phyloP scores from a whole-genome alignment of 2,329 filamentous ascomycete genomes.

The Paracoccidioides brasiliensis region DNA sequence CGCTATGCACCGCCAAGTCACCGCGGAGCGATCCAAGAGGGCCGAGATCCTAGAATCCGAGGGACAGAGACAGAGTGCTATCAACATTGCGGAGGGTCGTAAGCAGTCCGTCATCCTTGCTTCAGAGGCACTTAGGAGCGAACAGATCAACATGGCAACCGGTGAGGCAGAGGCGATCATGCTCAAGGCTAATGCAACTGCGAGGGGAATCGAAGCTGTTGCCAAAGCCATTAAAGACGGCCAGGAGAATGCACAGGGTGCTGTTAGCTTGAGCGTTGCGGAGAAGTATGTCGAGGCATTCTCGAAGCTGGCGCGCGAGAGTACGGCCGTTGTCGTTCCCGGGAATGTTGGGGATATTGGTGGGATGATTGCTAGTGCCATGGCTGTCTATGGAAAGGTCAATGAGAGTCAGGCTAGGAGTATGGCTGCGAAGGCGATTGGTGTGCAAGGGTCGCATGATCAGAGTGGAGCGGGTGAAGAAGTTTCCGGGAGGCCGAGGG shows the following conservation, averaged over 20 bases:
- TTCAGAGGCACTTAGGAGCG: slow-evolving; percentile 76
- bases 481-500: slow-evolving; percentile 9
- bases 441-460: slow-evolving; percentile 13
- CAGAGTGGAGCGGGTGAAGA: slow-evolving; percentile 9
- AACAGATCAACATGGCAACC: slow-evolving; percentile 83
- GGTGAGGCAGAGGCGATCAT: slow-evolving; percentile 92
- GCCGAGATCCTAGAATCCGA: slow-evolving; percentile 96
- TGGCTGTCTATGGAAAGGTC: slow-evolving; percentile 92
- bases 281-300: slow-evolving; percentile 99
- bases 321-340: slow-evolving; percentile 87
- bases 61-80: slow-evolving; percentile 90
- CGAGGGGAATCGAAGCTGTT: slow-evolving; percentile 75
- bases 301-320: slow-evolving; percentile 80
- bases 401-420: slow-evolving; percentile 62
- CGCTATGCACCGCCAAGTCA: slow-evolving; percentile 97
- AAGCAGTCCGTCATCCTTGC: slow-evolving; percentile 96
- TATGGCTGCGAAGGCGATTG: slow-evolving; percentile 34
- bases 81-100: slow-evolving; percentile 95
- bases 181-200: slow-evolving; percentile 74
- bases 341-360: slow-evolving; percentile 95
- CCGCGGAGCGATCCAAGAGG: slow-evolving; percentile 90
- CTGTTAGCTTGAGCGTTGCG: slow-evolving; percentile 75
- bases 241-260: slow-evolving; percentile 61
- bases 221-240: slow-evolving; percentile 62
- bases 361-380: slow-evolving; percentile 89